These are phyloP conservation scores for Paraleonurus japonicus DNA, from an alignment of 257 asterid genomes.

Conservation along the genomic window DNA sequence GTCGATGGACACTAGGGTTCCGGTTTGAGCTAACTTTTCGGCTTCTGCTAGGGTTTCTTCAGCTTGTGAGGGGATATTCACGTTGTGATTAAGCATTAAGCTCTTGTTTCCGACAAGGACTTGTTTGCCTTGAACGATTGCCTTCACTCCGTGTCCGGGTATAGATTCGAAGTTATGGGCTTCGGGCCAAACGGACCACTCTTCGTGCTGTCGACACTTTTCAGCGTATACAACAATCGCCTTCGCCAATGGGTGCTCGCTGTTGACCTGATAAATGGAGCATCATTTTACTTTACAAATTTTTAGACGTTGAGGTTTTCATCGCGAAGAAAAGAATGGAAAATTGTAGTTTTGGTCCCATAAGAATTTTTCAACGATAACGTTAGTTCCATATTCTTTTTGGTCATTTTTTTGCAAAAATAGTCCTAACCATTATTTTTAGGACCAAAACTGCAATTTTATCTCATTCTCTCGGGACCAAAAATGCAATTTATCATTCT, in stretches of 20 bases:
- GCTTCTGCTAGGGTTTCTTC: conserved; percentile 62
- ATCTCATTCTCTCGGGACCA: too few relatives aligned
- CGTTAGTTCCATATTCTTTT: too few relatives aligned
- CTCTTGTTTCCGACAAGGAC: conserved; percentile 76
- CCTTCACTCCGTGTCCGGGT: conserved; percentile 89
- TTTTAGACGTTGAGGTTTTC: too few relatives aligned
- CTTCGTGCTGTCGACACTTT: conserved; percentile 49
- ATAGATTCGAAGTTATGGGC: conserved; percentile 59
- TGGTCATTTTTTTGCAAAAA: too few relatives aligned
- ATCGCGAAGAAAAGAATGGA: too few relatives aligned
- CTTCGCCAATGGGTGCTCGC: conserved; percentile 89
- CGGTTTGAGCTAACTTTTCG: conserved; percentile 66
- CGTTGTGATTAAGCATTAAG: conserved; percentile 47
- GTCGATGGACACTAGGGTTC: conserved; percentile 65
- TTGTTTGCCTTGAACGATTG: conserved; percentile 60
- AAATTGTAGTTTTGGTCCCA: too few relatives aligned
- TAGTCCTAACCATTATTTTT: too few relatives aligned
- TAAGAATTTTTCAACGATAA: too few relatives aligned
- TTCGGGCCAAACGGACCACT: conserved; percentile 50
- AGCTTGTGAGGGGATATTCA: conserved; percentile 50
- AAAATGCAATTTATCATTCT: too few relatives aligned
- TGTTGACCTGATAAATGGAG: conserved; percentile 50
- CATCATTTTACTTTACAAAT: too few relatives aligned
- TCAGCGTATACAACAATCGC: conserved; percentile 64
- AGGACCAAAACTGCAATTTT: too few relatives aligned